A percentile compares a stretch with the other conserved stretches of the same genome.
Evolutionary conservation across 2,329 filamentous ascomycete species (phyloP).

Genomic region (Sarocladium strictum): DNA sequence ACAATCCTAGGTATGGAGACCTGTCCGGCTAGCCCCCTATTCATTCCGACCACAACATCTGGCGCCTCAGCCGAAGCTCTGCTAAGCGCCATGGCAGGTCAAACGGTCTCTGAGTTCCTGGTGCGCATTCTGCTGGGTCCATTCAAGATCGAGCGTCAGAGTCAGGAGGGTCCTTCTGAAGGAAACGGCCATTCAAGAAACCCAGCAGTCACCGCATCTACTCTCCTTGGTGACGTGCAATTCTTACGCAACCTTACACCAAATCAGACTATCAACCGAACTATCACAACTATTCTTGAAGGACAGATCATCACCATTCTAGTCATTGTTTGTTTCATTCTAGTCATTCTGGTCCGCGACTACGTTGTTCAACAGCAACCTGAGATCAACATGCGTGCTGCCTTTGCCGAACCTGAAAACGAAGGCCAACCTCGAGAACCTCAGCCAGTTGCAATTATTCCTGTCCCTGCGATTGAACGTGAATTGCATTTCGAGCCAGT

Average conservation of each 20-base stretch:
- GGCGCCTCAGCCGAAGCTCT: slow-evolving; percentile 24
- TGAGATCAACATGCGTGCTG: slow-evolving; percentile 74
- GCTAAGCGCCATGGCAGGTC: slow-evolving; percentile 22
- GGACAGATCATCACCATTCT: slow-evolving; percentile 89
- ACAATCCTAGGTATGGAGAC: slow-evolving; percentile 20
- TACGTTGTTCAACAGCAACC: slow-evolving; percentile 99
- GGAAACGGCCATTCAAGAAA: not conserved
- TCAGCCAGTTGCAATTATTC: not conserved
- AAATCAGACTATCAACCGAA: slow-evolving; percentile 66
- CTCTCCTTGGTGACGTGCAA: slow-evolving; percentile 51
- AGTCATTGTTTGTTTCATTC: slow-evolving; percentile 88
- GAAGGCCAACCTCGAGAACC: not conserved
- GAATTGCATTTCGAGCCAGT: slow-evolving; percentile 2
- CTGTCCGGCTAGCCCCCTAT: slow-evolving; percentile 29
- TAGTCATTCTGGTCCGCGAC: slow-evolving; percentile 94
- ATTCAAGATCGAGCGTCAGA: slow-evolving; percentile 1
- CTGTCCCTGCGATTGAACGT: not conserved
- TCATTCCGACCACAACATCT: slow-evolving; percentile 25
- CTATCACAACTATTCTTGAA: slow-evolving; percentile 78
- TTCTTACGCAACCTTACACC: slow-evolving; percentile 59
- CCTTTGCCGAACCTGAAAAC: slow-evolving; percentile 42
- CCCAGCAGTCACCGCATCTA: slow-evolving; percentile 14
- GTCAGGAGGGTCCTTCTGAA: not conserved
- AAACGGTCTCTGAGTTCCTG: slow-evolving; percentile 26
- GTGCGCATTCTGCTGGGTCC: slow-evolving; percentile 22